These are phyloP conservation scores for Selaginella moellendorffii DNA, from an alignment of 75 land plant species.

Conservation along the genomic window DNA sequence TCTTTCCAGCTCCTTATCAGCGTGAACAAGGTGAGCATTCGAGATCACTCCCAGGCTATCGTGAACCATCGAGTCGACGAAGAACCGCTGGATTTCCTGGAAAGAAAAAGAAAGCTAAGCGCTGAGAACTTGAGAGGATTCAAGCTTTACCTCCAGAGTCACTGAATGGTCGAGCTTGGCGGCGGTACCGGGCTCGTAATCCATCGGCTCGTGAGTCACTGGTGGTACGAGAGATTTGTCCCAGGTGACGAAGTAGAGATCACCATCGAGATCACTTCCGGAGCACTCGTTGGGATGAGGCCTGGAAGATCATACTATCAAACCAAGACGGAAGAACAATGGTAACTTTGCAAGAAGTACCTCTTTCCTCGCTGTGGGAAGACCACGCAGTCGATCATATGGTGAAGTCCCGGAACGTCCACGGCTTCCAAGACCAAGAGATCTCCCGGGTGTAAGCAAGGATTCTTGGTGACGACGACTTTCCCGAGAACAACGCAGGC, in stretches of 20 bases:
- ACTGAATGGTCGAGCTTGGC: slow-evolving; percentile 59
- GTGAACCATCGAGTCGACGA: slow-evolving; percentile 76
- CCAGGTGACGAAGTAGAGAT: slow-evolving; percentile 65
- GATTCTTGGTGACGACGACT: slow-evolving; percentile 83
- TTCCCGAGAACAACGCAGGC: slow-evolving; percentile 21
- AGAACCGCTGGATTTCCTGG: slow-evolving; percentile 86
- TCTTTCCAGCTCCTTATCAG: slow-evolving; percentile 60
- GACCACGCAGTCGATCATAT: slow-evolving; percentile 60
- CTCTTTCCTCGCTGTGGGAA: slow-evolving; percentile 82
- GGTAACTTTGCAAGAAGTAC: slow-evolving; percentile 14
- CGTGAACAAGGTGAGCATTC: slow-evolving; percentile 78
- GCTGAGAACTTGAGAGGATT: too few species aligned
- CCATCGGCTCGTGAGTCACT: slow-evolving; percentile 46
- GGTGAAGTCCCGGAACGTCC: slow-evolving; percentile 26
- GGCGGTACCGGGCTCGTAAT: slow-evolving; percentile 39
- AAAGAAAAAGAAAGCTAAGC: slow-evolving; percentile 6
- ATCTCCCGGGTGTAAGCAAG: slow-evolving; percentile 93
- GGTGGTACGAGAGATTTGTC: slow-evolving; percentile 56
- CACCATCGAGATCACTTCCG: slow-evolving; percentile 95
- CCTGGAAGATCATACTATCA: slow-evolving; percentile 26
- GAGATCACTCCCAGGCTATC: slow-evolving; percentile 70
- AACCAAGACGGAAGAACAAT: background rate
- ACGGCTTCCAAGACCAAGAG: slow-evolving; percentile 65
- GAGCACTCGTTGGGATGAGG: slow-evolving; percentile 95
- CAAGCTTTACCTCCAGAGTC: slow-evolving; percentile 69